These are phyloP conservation scores for Emmonsia crescens DNA, from an alignment of 2,329 filamentous ascomycete genomes.

Conservation along the genomic window DNA sequence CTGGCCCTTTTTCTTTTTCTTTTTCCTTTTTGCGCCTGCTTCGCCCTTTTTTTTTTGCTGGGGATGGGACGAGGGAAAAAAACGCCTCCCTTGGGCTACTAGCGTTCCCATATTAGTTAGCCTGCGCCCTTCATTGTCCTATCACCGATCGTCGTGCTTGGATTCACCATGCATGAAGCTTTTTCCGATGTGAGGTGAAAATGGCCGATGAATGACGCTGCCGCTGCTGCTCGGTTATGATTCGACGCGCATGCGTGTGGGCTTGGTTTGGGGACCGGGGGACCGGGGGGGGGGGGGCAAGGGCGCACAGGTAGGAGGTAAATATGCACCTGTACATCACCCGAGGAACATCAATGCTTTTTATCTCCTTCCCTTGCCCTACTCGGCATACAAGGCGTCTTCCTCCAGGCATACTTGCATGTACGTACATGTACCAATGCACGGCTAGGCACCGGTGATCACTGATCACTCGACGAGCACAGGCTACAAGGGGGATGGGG, in stretches of 20 bases:
- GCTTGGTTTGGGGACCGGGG: background rate
- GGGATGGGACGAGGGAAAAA: background rate
- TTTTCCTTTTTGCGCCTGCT: background rate
- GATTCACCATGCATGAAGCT: background rate
- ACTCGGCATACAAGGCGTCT: background rate
- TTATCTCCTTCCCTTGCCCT: background rate
- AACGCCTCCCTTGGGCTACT: background rate
- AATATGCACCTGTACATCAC: background rate
- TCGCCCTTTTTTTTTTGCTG: background rate
- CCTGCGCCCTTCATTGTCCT: background rate
- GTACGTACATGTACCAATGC: background rate
- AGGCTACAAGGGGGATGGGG: background rate
- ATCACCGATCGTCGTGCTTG: background rate
- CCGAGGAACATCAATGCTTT: background rate
- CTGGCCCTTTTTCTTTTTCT: background rate
- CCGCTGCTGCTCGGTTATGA: background rate
- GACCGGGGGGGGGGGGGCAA: background rate
- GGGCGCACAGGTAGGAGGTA: background rate
- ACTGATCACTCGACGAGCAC: background rate
- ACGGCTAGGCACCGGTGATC: background rate
- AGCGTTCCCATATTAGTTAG: no score
- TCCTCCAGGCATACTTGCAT: background rate
- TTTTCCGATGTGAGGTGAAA: background rate
- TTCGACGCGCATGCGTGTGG: background rate
- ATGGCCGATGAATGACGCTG: constrained; percentile 2